Percentiles rank a stretch among this genome's conserved stretches.
These are phyloP conservation scores for Ophiostoma populinum DNA, from an alignment of 2,329 filamentous ascomycete species.

Conservation along the genomic window DNA sequence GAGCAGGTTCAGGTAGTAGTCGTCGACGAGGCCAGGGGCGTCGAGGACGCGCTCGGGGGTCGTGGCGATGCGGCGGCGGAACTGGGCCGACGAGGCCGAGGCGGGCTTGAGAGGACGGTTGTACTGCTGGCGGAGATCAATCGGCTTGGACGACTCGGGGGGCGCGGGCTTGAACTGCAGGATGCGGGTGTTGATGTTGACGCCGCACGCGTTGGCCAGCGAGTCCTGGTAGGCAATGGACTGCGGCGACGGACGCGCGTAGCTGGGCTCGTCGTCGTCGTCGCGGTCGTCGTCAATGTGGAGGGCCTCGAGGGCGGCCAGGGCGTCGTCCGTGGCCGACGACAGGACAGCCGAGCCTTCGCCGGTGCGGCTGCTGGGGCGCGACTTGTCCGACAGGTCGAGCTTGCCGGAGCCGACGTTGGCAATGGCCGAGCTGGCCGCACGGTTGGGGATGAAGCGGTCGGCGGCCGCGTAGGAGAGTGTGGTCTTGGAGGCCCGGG, in stretches of 20 bases:
- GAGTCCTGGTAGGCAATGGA: conserved; percentile 31
- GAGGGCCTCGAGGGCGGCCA: conserved; percentile 63
- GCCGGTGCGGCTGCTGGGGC: conserved; percentile 46
- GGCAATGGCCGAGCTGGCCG: conserved; percentile 72
- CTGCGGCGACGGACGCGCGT: conserved; percentile 69
- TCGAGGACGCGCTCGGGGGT: conserved; percentile 93
- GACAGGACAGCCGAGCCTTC: conserved; percentile 65
- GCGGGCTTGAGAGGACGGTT: conserved; percentile 82
- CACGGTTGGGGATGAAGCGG: conserved; percentile 90
- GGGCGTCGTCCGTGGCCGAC: conserved; percentile 62
- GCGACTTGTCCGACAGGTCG: conserved; percentile 49
- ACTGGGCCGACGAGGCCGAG: conserved; percentile 60
- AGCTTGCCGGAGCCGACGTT: conserved; percentile 73
- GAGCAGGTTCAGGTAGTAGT: conserved; percentile 97
- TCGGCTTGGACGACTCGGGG: conserved; percentile 96
- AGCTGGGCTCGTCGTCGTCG: conserved; percentile 47
- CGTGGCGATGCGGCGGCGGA: conserved; percentile 80
- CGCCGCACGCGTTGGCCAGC: conserved; percentile 32
- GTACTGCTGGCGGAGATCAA: conserved; percentile 94
- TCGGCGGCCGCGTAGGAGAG: conserved; percentile 67
- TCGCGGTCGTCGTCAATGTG: conserved; percentile 50
- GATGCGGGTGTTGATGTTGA: conserved; percentile 86
- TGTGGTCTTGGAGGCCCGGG: conserved; percentile 55
- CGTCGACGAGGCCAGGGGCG: conserved; percentile 86
- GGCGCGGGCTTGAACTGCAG: conserved; percentile 95